phyloP scores from a whole-genome alignment of 2,329 filamentous ascomycete genomes.

The Claviceps sp. region DNA sequence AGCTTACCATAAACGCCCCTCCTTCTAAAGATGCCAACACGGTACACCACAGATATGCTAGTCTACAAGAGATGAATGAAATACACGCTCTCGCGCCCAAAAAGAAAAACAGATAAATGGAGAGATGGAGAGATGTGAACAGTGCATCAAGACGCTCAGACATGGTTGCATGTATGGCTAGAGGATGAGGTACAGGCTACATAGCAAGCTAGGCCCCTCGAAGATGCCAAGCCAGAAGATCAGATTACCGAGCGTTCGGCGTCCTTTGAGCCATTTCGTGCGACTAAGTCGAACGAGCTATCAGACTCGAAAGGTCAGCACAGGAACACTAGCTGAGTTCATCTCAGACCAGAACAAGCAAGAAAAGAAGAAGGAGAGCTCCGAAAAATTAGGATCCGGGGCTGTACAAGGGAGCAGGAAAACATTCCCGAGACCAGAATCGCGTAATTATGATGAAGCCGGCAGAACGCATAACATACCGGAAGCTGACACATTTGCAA shows the following conservation, averaged over 20 bases:
- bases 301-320: too few relatives aligned
- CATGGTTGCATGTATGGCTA: slow-evolving; percentile 13
- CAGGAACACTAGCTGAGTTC: too few relatives aligned
- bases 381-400: slow-evolving; percentile 45
- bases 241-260: slow-evolving; percentile 54
- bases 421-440: background rate
- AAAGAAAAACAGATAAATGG: background rate
- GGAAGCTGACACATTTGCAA: slow-evolving; percentile 65
- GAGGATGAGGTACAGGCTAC: slow-evolving; percentile 46
- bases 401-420: background rate
- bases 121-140: background rate
- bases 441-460: too few relatives aligned
- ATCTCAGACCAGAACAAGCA: background rate
- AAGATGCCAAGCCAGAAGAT: slow-evolving; percentile 73
- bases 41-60: background rate
- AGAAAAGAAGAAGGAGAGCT: background rate
- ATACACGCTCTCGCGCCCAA: background rate
- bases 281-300: slow-evolving; percentile 52
- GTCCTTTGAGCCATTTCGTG: slow-evolving; percentile 50
- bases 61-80: background rate
- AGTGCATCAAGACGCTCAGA: background rate
- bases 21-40: too few relatives aligned
- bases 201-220: slow-evolving; percentile 56
- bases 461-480: slow-evolving; percentile 19
- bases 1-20: too few relatives aligned